Evolutionary conservation across 441 rosid species (phyloP).

Genomic region (Pelargonium fulgidum): DNA sequence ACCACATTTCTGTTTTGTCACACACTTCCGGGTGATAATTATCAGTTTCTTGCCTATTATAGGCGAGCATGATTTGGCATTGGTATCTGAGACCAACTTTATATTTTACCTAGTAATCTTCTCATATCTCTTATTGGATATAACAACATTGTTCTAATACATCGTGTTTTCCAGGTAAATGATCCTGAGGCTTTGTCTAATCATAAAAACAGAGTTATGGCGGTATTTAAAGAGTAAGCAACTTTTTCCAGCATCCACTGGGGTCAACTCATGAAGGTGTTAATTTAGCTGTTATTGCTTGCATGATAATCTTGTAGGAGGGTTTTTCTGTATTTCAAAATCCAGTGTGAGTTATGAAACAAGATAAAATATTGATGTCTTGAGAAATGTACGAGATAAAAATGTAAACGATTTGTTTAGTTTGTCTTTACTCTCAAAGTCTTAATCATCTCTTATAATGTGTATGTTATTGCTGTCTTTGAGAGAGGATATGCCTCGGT

Average conservation of each 20-base stretch:
- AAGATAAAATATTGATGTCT: background rate
- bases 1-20: background rate
- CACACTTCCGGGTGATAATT: background rate
- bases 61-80: background rate
- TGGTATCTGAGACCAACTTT: background rate
- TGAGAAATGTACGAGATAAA: too few species aligned
- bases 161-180: slow-evolving; percentile 24
- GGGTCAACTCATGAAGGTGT: slow-evolving; percentile 4
- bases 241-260: background rate
- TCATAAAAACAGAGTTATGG: slow-evolving; percentile 32
- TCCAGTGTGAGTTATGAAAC: background rate
- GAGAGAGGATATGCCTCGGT: background rate
- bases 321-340: background rate
- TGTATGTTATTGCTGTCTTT: background rate
- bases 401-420: background rate
- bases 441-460: background rate
- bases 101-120: background rate
- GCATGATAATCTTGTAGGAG: background rate
- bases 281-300: background rate
- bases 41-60: background rate
- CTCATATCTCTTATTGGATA: slow-evolving; percentile 2
- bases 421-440: background rate
- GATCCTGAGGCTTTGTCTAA: slow-evolving; percentile 38
- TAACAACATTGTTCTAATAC: background rate
- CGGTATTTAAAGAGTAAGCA: slow-evolving; percentile 41